phyloP scores from a whole-genome alignment of 805 yeast genomes.

The Clavispora santaluciae region DNA sequence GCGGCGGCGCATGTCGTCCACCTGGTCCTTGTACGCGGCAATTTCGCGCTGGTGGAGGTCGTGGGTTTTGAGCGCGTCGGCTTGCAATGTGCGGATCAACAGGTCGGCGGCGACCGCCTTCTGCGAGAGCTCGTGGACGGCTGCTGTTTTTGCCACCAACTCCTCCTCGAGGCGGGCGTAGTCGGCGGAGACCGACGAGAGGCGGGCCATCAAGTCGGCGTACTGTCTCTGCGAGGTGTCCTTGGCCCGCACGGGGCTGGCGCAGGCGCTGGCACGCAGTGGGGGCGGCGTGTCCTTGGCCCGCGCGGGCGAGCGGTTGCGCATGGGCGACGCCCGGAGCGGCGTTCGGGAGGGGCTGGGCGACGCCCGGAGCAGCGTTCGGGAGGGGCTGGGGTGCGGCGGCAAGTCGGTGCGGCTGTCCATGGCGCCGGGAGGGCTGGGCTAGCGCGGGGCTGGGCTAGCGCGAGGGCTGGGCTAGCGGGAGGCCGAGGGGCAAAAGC shows the following conservation, averaged over 20 bases:
- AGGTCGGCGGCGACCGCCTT: conserved; percentile 25
- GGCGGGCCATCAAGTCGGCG: conserved; percentile 28
- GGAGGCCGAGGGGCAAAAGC: no score
- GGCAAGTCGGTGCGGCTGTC: neutral
- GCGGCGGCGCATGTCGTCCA: conserved; percentile 27
- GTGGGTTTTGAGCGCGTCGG: conserved; percentile 23
- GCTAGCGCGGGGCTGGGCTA: no score
- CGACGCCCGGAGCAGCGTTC: conserved; percentile 1
- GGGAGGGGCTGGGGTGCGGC: neutral
- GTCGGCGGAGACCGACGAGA: conserved; percentile 22
- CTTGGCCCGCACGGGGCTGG: neutral
- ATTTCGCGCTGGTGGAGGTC: conserved; percentile 29
- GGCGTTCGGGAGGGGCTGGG: conserved; percentile 3
- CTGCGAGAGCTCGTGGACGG: conserved; percentile 25
- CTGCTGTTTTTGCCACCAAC: conserved; percentile 18
- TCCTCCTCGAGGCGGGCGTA: conserved; percentile 29
- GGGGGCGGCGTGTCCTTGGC: neutral
- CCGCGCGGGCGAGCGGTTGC: neutral
- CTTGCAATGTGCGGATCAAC: conserved; percentile 23
- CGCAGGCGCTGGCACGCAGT: neutral
- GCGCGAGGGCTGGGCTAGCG: no score
- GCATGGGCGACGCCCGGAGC: conserved; percentile 1
- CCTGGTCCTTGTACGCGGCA: conserved; percentile 26
- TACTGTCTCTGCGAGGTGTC: conserved; percentile 19
- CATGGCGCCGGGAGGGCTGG: neutral